Percentiles rank a stretch among this genome's conserved stretches.
phyloP scores from a whole-genome alignment of 768 basidiomycete genomes.

The Imleria badia region DNA sequence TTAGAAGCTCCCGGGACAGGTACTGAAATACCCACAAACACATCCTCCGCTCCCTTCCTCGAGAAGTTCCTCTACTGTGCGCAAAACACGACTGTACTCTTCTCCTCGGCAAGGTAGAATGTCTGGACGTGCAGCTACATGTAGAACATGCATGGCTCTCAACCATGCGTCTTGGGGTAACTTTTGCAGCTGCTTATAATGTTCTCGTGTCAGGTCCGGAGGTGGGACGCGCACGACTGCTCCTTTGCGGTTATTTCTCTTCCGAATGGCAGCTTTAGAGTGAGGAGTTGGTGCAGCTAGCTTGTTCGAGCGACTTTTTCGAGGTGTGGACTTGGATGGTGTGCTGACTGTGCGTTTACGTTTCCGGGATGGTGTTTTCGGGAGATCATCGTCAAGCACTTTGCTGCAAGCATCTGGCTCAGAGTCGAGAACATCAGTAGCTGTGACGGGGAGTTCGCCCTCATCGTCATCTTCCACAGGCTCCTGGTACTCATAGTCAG shows the following conservation, averaged over 20 bases:
- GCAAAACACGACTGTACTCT: slow-evolving; percentile 76
- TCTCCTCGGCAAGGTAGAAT: slow-evolving; percentile 84
- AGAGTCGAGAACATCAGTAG: slow-evolving; percentile 20
- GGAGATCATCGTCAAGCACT: slow-evolving; percentile 29
- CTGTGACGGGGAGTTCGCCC: slow-evolving; percentile 19
- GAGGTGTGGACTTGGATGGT: slow-evolving; percentile 34
- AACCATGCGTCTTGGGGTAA: slow-evolving; percentile 79
- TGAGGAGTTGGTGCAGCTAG: slow-evolving; percentile 70
- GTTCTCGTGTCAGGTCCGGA: slow-evolving; percentile 35
- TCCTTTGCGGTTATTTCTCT: slow-evolving; percentile 37
- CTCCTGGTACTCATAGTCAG: slow-evolving; percentile 26
- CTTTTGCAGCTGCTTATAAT: slow-evolving; percentile 43
- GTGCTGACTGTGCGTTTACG: slow-evolving; percentile 41
- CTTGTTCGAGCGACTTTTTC: slow-evolving; percentile 37
- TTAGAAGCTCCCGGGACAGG: not conserved
- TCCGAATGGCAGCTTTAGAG: slow-evolving; percentile 64
- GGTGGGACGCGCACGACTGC: slow-evolving; percentile 34
- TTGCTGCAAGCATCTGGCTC: slow-evolving; percentile 30
- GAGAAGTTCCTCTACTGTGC: slow-evolving; percentile 77
- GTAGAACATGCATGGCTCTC: slow-evolving; percentile 85
- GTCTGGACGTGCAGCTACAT: slow-evolving; percentile 92
- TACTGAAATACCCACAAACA: slow-evolving; percentile 61
- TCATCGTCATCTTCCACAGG: slow-evolving; percentile 14
- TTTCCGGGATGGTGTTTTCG: slow-evolving; percentile 55
- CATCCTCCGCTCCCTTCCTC: slow-evolving; percentile 96